Evolutionary conservation across 2,329 filamentous ascomycete genomes (phyloP), one percentile per base, ranked within the genome.

Genomic region (Daldinia sp.): DNA sequence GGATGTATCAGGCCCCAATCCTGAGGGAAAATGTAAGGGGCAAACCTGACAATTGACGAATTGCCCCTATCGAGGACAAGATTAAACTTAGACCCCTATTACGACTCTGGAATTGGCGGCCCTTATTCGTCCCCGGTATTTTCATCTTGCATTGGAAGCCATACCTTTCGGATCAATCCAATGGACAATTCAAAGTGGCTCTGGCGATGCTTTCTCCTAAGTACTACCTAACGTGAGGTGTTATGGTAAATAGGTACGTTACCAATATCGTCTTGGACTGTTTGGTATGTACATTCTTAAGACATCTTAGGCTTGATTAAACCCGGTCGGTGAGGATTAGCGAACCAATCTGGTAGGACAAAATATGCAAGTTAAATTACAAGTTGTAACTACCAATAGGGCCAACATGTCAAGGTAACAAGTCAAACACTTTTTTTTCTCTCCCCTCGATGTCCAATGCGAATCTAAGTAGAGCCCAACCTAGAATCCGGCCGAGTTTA

Each of bases 291-390:
- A 56, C 39, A n/a, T n/a, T n/a, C n/a, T n/a, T n/a, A n/a, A n/a
- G n/a, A n/a, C n/a, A 55, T 56, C 43, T 55, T 56, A 49, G 52
- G 35, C 58, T 37, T 47, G 54, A 56, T 35, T 67, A 34, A 45
- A 52, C 57, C 62, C 27, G 51, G 61, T 56, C 52, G 48, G 54
- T 41, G 41, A 45, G 15, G 21, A 34, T 61, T 61, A 61, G 57
- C 62, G 60, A 66, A 32, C 63, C 59, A 63, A 68, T 66, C 58
- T 39, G 13, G 27, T 60, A 47, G 41, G 27, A 48, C 43, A 55
- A 23, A 49, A 19, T 47, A 61, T 49, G 43, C 35, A 41, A 50
- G 56, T 66, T 52, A 61, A 41, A 61, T 64, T 58, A 39, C 57
- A 58, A 55, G 32, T 58, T 49, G 54, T 59, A 52, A 51, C 45